Percentiles rank a stretch among this genome's conserved stretches.
These are phyloP conservation scores for Xylaria polymorpha DNA, from an alignment of 2,329 filamentous ascomycete species.

Conservation along the genomic window DNA sequence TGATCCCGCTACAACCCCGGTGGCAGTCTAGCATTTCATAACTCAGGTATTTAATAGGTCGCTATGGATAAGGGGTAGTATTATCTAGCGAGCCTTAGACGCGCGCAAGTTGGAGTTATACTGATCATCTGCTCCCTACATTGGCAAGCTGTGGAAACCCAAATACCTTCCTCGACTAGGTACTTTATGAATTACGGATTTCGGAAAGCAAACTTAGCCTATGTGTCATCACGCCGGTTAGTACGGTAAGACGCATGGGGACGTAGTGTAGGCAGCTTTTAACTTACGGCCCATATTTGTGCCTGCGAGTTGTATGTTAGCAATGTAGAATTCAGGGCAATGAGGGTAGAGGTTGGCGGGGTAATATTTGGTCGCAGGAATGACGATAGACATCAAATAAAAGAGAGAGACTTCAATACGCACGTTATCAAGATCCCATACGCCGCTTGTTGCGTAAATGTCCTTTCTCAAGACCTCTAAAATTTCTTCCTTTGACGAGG, in stretches of 20 bases:
- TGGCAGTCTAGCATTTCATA: conserved; percentile 20
- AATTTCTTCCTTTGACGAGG: conserved; percentile 76
- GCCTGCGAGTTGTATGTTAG: conserved; percentile 49
- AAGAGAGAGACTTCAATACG: conserved; percentile 36
- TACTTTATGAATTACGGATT: conserved; percentile 34
- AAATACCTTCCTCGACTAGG: conserved; percentile 1
- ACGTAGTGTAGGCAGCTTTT: background rate
- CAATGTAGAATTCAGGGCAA: conserved; percentile 4
- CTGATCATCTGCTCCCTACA: conserved; percentile 14
- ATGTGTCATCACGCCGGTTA: conserved; percentile 29
- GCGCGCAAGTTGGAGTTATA: conserved; percentile 8
- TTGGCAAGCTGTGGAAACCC: background rate
- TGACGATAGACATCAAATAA: conserved; percentile 18
- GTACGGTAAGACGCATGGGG: conserved; percentile 14
- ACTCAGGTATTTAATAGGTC: conserved; percentile 4
- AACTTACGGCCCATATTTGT: conserved; percentile 61
- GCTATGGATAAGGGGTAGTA: conserved; percentile 1
- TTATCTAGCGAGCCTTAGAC: conserved; percentile 15
- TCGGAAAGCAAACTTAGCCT: conserved; percentile 46
- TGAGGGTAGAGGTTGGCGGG: background rate
- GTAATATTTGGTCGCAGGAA: background rate
- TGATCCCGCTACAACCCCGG: background rate
- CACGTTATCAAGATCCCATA: conserved; percentile 83
- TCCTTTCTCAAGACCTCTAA: conserved; percentile 75
- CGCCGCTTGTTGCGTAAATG: conserved; percentile 75